These are phyloP conservation scores for Eutypella sp. DNA, from an alignment of 2,329 filamentous ascomycete genomes.

Conservation along the genomic window DNA sequence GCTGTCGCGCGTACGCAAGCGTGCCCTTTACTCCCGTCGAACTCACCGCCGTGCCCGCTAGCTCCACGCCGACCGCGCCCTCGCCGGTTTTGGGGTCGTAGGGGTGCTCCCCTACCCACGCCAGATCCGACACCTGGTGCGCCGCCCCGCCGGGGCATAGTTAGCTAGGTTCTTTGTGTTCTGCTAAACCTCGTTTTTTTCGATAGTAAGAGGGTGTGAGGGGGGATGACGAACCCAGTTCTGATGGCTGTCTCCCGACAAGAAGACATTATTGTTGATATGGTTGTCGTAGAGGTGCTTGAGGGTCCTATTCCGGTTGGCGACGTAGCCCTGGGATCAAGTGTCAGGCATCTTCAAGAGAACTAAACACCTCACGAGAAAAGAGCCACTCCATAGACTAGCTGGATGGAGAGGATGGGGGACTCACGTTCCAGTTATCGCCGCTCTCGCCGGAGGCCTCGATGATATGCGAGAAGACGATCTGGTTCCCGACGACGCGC, in stretches of 20 bases:
- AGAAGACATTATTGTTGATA: slow-evolving; percentile 68
- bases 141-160: slow-evolving; percentile 5
- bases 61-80: slow-evolving; percentile 57
- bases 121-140: slow-evolving; percentile 41
- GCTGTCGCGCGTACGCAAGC: slow-evolving; percentile 44
- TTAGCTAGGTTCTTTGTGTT: not conserved
- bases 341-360: not conserved
- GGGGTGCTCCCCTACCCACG: slow-evolving; percentile 49
- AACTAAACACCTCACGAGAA: too few relatives aligned
- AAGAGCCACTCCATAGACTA: too few relatives aligned
- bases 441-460: slow-evolving; percentile 26
- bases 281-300: slow-evolving; percentile 61
- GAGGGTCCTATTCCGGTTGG: slow-evolving; percentile 68
- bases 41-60: slow-evolving; percentile 63
- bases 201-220: too few relatives aligned
- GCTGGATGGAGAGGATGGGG: too few relatives aligned
- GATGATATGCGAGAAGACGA: slow-evolving; percentile 56
- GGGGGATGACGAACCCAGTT: slow-evolving; percentile 48
- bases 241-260: slow-evolving; percentile 65
- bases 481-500: slow-evolving; percentile 68
- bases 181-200: not conserved
- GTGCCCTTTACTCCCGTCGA: slow-evolving; percentile 58
- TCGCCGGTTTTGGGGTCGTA: slow-evolving; percentile 50
- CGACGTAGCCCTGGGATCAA: slow-evolving; percentile 56
- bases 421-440: slow-evolving; percentile 33